phyloP scores from a whole-genome alignment of 1,139 yeast genomes.

The Candida glucosophila region DNA sequence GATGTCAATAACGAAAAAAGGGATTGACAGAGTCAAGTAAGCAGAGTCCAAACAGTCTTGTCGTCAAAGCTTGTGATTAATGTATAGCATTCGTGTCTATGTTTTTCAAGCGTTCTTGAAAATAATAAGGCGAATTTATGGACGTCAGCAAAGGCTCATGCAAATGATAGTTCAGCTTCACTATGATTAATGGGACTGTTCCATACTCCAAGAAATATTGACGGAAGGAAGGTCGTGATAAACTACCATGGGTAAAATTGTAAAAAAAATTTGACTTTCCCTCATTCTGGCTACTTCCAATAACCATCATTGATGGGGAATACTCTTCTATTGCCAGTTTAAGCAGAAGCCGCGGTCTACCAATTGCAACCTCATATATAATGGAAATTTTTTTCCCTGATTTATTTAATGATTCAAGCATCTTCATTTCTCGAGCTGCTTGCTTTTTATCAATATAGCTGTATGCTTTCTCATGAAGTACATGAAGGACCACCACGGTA shows the following conservation, averaged over 20 bases:
- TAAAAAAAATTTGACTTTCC: constrained; percentile 36
- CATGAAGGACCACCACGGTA: constrained; percentile 53
- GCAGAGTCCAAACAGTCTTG: no score
- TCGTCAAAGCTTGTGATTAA: no score
- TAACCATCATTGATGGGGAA: constrained; percentile 56
- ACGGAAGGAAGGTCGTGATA: constrained; percentile 41
- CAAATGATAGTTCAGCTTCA: constrained; percentile 46
- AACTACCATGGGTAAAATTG: constrained; percentile 3
- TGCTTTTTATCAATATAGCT: constrained; percentile 18
- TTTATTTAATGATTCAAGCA: constrained; percentile 39
- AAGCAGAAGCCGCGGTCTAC: constrained; percentile 49
- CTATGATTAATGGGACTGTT: constrained; percentile 60
- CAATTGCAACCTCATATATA: constrained; percentile 53
- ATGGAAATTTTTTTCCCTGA: constrained; percentile 42
- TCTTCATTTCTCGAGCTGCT: constrained; percentile 28
- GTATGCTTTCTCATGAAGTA: constrained; percentile 37
- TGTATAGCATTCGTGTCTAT: constrained; percentile 14
- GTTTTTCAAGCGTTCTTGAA: constrained; percentile 20
- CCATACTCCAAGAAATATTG: constrained; percentile 62
- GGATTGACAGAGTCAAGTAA: no score
- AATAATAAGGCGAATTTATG: constrained; percentile 22
- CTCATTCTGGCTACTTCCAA: constrained; percentile 38
- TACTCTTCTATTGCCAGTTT: constrained; percentile 51
- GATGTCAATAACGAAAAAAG: no score
- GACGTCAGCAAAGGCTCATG: constrained; percentile 18